phyloP scores from a whole-genome alignment of 768 basidiomycete genomes.

The Suillus clintonianus region DNA sequence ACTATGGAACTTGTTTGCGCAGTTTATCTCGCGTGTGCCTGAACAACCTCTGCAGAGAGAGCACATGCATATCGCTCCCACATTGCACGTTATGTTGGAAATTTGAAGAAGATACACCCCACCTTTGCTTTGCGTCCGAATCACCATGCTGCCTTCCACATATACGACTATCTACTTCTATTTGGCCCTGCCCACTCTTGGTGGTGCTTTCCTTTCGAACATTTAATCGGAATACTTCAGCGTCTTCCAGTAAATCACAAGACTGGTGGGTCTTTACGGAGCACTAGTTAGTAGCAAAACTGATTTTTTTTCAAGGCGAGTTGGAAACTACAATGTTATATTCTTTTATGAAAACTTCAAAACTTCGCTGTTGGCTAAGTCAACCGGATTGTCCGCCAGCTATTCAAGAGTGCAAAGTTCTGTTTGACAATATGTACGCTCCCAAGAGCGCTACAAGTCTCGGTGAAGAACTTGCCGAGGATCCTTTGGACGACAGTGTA shows the following conservation, averaged over 20 bases:
- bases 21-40: slow-evolving; percentile 17
- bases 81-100: slow-evolving; percentile 20
- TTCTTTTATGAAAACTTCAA: slow-evolving; percentile 16
- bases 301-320: slow-evolving; percentile 9
- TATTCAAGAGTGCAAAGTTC: slow-evolving; percentile 4
- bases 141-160: slow-evolving; percentile 31
- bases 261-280: slow-evolving; percentile 16
- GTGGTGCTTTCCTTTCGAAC: slow-evolving; percentile 43
- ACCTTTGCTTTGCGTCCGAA: slow-evolving; percentile 18
- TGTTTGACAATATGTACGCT: slow-evolving; percentile 4
- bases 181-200: slow-evolving; percentile 41
- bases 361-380: slow-evolving; percentile 10
- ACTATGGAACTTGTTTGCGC: slow-evolving; percentile 32
- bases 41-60: slow-evolving; percentile 9
- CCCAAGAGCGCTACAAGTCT: not conserved
- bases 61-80: slow-evolving; percentile 9
- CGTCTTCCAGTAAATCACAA: slow-evolving; percentile 36
- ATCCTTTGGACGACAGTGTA: not conserved
- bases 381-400: slow-evolving; percentile 5
- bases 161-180: slow-evolving; percentile 33
- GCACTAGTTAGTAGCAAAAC: slow-evolving; percentile 11
- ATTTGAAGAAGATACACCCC: slow-evolving; percentile 22
- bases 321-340: slow-evolving; percentile 9
- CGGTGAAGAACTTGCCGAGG: not conserved
- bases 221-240: too few relatives aligned